These are phyloP conservation scores for Gracilaria caudata DNA, from an alignment of 23 red algal species.

Conservation along the genomic window DNA sequence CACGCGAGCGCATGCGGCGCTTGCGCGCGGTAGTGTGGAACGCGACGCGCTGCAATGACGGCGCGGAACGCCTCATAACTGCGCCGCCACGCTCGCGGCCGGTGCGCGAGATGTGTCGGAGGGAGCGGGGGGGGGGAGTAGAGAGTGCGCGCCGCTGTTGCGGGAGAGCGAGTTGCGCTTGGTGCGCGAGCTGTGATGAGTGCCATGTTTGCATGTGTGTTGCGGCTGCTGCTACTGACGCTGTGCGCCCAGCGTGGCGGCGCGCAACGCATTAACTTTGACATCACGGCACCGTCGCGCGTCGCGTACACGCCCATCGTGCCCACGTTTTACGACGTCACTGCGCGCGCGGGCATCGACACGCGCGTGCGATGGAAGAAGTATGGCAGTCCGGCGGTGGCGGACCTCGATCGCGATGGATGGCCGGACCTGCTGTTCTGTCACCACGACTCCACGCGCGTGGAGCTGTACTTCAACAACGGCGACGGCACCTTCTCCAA, in stretches of 20 bases:
- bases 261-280: background rate
- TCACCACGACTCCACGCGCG: constrained; percentile 46
- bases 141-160: too few relatives aligned
- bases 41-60: too few relatives aligned
- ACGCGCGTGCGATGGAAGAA: constrained; percentile 34
- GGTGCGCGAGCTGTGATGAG: too few relatives aligned
- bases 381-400: constrained; percentile 61
- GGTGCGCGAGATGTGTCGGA: too few relatives aligned
- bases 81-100: too few relatives aligned
- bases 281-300: background rate
- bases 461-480: constrained; percentile 58
- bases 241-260: background rate
- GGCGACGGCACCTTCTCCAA: constrained; percentile 51
- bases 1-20: too few relatives aligned
- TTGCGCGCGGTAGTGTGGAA: too few relatives aligned
- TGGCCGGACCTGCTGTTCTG: constrained; percentile 60
- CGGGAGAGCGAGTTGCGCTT: too few relatives aligned
- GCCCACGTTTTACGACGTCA: background rate
- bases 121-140: too few relatives aligned
- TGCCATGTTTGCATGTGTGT: too few relatives aligned
- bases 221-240: background rate
- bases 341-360: background rate
- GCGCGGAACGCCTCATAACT: too few relatives aligned
- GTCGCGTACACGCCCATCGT: background rate
- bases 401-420: constrained; percentile 72